Evolutionary conservation across 352 stramenopile genomes (phyloP), one percentile per base, ranked within the genome.

Genomic region (Phytophthora uliginosa): DNA sequence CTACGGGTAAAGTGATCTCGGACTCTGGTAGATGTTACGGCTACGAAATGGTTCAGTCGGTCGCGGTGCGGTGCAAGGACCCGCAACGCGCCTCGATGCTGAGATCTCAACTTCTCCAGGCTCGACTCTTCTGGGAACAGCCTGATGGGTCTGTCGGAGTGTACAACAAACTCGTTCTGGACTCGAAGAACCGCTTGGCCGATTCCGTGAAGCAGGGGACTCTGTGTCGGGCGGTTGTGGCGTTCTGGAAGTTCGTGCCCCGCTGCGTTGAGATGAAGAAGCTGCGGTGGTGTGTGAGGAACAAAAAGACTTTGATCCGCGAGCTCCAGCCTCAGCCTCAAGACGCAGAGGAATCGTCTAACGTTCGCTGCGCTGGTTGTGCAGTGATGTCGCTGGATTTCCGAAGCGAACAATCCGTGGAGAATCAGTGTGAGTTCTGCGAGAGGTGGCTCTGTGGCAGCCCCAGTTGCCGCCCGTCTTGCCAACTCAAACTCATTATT

Each of bases 91-190:
- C 7, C 4, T 45, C 55, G 9, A 60, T 78, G 47, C 33, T 57
- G 18, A 68, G 61, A 22, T 58, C 58, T 24, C 72, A 47, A 18
- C 53, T 59, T 26, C 10, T 76, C 0, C 63, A 76, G 28, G 51
- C 72, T 9, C 66, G 67, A 17, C 6, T 78, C 12, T 78, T 78
- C 38, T 78, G 63, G 58, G 58, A 62, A 3, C 64, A 73, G 12
- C 22, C 40, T 2, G 70, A 73, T 31, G 64, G 70, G 24, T 67
- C 53, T 2, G 60, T 73, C 22, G n/a, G 28, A 4, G 64, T 77
- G 42, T 77, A 74, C 70, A 69, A 60, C 47, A 77, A 73, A 45
- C 12, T 77, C 22, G 58, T 77, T n/a, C n/a, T 73, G 12, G 70
- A 77, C 59, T 47, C 64, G 3, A 73, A 73, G 38, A 70, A 61